Evolutionary conservation across 208 protist species (phyloP).

Genomic region (Leishmania amazonensis): DNA sequence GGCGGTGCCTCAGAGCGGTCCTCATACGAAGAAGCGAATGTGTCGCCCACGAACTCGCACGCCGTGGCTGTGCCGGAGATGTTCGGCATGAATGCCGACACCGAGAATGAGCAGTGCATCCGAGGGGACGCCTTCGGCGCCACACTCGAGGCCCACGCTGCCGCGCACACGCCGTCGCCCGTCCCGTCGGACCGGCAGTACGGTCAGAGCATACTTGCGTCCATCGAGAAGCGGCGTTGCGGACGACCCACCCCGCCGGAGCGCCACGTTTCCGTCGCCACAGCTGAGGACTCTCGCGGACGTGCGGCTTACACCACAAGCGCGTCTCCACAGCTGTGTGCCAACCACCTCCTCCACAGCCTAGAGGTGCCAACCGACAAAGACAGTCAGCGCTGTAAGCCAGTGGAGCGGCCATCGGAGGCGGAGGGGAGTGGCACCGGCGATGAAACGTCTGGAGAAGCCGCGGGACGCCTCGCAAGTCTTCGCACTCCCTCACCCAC

Average conservation of each 20-base stretch:
- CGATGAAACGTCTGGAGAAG: not conserved
- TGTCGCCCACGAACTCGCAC: not conserved
- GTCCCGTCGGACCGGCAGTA: conserved; percentile 32
- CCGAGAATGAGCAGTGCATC: not conserved
- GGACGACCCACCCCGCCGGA: conserved; percentile 25
- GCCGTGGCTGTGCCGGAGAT: not conserved
- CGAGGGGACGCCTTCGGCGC: not conserved
- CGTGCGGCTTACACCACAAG: conserved; percentile 4
- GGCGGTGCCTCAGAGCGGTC: not conserved
- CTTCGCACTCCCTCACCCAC: conserved; percentile 32
- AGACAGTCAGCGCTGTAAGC: conserved; percentile 17
- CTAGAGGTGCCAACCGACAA: conserved; percentile 34
- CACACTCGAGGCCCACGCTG: not conserved
- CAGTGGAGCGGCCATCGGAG: conserved; percentile 3
- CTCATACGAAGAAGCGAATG: conserved; percentile 13
- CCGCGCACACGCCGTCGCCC: conserved; percentile 35
- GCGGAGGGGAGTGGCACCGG: not conserved
- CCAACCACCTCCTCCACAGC: conserved; percentile 32
- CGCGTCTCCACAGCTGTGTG: conserved; percentile 34
- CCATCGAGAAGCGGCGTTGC: conserved; percentile 34
- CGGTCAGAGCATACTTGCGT: conserved; percentile 37
- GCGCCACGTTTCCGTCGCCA: not conserved
- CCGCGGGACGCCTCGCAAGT: not conserved
- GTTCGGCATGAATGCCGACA: not conserved
- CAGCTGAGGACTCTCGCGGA: too few relatives aligned